Base-by-base conservation (phyloP, 805 yeast species). In the Metschnikowia santaceciliae region DNA sequence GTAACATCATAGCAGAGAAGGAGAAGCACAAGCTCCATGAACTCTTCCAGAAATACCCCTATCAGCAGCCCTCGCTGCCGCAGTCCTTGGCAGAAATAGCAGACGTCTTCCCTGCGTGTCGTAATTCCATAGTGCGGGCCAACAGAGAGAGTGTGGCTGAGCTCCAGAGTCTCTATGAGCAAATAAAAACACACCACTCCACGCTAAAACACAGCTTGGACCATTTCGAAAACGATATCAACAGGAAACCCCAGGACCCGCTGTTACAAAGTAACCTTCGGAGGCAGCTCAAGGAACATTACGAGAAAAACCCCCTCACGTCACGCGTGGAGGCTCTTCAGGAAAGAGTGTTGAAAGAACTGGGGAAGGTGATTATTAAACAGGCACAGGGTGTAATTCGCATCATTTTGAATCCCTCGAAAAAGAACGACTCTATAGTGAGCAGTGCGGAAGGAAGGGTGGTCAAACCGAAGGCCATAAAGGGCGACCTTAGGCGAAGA, bases 251-350 rank as follows among this genome's bases (percentile, higher is more conserved):
- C 7, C 49, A 49, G 13, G 55, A 53, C 33, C 40, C 48, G 11
- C 47, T 17, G 20, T 39, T 44, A 13, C 50, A 48, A n/a, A 45
- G 52, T 43, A 54, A 53, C 20, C 61, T 73, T 14, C 56, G 72
- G 36, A 57, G 59, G 36, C 68, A 69, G 51, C 61, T 74, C 20
- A 63, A 54, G 26, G 53, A 61, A 6, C 77, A 74, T 54, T 74
- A 74, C 53, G 53, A 57, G 15, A 58, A 62, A 36, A 53, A 68
- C 45, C 77, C 77, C 2, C 60, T 73, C 34, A 50, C 53, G 3
- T 72, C 77, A 6, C 77, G 71, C 50, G 60, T 56, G 15, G 77
- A 72, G 50, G 76, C 77, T 2, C 57, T 70, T 34, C 71, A 66
- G 42, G 61, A 60, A 46, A 52, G 58, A 6, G 53, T 54, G 11